Percentiles rank a stretch among this genome's conserved stretches.
These are phyloP conservation scores for Bidens hawaiensis DNA, from an alignment of 140 eudicot genomes.

Conservation along the genomic window DNA sequence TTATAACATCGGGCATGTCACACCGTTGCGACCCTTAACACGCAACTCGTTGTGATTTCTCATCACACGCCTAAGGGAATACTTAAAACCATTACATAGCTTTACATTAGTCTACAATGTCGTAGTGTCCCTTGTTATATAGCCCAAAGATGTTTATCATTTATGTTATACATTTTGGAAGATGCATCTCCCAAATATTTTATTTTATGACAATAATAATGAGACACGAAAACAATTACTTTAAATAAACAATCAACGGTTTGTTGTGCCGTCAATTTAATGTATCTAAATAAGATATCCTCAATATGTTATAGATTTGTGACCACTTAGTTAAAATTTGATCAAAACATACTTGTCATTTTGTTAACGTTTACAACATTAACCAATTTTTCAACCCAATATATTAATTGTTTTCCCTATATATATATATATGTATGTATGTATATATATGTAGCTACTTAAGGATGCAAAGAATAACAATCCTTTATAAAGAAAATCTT, in stretches of 20 bases:
- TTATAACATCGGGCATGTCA: too few species aligned
- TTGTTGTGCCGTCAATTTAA: neutral
- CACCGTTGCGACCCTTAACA: too few species aligned
- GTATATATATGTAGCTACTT: neutral
- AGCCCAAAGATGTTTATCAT: too few species aligned
- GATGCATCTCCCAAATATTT: too few species aligned
- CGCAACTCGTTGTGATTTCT: too few species aligned
- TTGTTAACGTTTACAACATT: neutral
- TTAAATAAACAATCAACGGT: neutral
- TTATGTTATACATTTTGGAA: too few species aligned
- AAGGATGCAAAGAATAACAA: neutral
- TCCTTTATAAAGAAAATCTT: neutral
- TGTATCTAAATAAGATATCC: neutral
- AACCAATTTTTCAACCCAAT: neutral
- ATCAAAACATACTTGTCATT: neutral
- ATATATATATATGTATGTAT: too few species aligned
- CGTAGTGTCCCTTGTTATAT: too few species aligned
- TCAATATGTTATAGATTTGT: neutral
- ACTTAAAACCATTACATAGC: too few species aligned
- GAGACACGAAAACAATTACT: neutral
- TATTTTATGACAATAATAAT: too few species aligned
- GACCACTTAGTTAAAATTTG: neutral
- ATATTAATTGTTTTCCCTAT: neutral
- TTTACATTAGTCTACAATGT: too few species aligned
- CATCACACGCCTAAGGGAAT: too few species aligned